These are phyloP conservation scores for Phaseolus coccineus DNA, from an alignment of 331 rosid genomes.

Conservation along the genomic window DNA sequence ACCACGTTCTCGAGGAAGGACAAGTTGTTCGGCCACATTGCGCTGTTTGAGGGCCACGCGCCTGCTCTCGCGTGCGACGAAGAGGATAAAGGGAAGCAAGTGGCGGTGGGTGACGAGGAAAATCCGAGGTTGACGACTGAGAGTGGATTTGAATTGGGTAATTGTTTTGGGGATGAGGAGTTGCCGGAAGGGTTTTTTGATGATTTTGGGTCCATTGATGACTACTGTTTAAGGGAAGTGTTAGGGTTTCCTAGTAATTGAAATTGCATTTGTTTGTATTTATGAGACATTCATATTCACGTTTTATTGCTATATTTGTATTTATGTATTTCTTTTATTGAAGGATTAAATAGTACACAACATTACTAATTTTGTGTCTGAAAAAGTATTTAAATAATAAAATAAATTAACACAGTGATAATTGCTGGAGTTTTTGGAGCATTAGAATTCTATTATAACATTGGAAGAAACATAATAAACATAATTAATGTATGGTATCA, in stretches of 20 bases:
- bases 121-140: constrained; percentile 4
- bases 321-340: neutral
- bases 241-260: constrained; percentile 39
- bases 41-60: constrained; percentile 79
- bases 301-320: neutral
- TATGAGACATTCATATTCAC: neutral
- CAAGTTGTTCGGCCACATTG: constrained; percentile 79
- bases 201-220: constrained; percentile 56
- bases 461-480: neutral
- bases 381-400: neutral
- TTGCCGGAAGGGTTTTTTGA: constrained; percentile 57
- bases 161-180: constrained; percentile 42
- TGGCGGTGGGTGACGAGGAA: constrained; percentile 39
- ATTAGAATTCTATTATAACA: neutral
- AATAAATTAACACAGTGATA: neutral
- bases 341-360: neutral
- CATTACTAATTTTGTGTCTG: neutral
- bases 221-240: constrained; percentile 44
- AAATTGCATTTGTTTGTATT: neutral
- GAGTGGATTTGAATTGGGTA: constrained; percentile 6
- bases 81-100: constrained; percentile 45
- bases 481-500: too few species aligned
- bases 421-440: neutral
- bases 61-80: constrained; percentile 64
- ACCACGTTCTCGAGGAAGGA: constrained; percentile 80